A percentile compares a stretch with the other conserved stretches of the same genome.
Conservation (phyloP, 1,139 yeast genomes). For the Diutina rugosa region DNA sequence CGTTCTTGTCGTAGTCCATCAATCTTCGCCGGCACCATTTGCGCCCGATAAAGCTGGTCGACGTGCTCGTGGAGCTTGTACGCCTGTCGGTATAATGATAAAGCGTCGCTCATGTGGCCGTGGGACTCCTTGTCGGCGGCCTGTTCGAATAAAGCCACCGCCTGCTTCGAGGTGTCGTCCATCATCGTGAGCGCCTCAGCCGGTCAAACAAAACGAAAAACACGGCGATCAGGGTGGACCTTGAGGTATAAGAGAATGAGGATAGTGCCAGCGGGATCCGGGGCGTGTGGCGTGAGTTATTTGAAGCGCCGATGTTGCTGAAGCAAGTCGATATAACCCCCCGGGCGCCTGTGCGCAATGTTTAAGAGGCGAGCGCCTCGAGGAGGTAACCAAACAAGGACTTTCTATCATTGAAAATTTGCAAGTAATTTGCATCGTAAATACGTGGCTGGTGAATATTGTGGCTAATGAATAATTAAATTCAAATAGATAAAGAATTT, state of each 20-base stretch:
- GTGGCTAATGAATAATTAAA: no score
- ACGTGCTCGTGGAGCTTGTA: slow-evolving; percentile 54
- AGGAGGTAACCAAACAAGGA: not conserved
- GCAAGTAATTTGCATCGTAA: no score
- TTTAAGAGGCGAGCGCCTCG: not conserved
- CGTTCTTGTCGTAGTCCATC: slow-evolving; percentile 14
- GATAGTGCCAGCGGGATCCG: no score
- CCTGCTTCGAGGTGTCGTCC: not conserved
- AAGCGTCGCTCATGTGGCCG: slow-evolving; percentile 76
- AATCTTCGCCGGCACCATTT: slow-evolving; percentile 23
- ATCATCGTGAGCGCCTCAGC: not conserved
- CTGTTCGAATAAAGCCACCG: slow-evolving; percentile 22
- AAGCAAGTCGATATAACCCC: not conserved
- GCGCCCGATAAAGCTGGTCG: slow-evolving; percentile 50
- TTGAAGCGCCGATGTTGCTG: not conserved
- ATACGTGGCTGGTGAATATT: no score
- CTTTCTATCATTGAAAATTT: no score
- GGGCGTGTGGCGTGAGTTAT: not conserved
- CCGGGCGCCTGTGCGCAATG: not conserved
- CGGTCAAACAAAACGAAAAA: no score
- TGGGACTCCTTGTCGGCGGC: slow-evolving; percentile 63
- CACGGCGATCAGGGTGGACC: not conserved
- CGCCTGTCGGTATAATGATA: slow-evolving; percentile 60
- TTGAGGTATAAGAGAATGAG: not conserved
- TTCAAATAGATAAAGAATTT: no score